Percentiles rank a stretch among this genome's conserved stretches.
phyloP scores from a whole-genome alignment of 1,284 basidiomycete genomes.

The Phellopilus nigrolimitatus region DNA sequence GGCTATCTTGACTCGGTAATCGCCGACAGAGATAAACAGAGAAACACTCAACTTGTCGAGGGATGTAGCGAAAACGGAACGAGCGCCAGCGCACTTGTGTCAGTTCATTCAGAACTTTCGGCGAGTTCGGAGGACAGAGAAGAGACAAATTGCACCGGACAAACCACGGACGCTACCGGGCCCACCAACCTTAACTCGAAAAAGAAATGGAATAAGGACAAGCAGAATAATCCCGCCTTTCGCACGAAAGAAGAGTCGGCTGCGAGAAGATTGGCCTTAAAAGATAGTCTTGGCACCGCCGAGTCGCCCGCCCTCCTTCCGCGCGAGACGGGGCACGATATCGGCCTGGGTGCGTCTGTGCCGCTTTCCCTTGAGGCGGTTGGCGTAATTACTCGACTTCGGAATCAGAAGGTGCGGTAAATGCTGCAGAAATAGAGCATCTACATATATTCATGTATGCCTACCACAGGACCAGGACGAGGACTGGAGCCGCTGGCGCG shows the following conservation, averaged over 20 bases:
- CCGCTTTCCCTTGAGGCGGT: conserved; percentile 81
- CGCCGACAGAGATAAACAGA: not conserved
- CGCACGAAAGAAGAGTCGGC: conserved; percentile 13
- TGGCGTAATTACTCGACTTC: conserved; percentile 76
- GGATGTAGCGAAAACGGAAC: no score
- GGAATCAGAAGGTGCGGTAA: conserved; percentile 71
- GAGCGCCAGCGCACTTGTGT: no score
- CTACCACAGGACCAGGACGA: conserved; percentile 74
- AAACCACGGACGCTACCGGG: not conserved
- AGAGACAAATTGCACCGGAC: no score
- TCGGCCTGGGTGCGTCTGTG: conserved; percentile 87
- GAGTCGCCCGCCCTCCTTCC: conserved; percentile 51
- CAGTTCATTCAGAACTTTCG: no score
- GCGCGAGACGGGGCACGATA: conserved; percentile 79
- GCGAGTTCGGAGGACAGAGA: no score
- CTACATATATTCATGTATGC: conserved; percentile 9
- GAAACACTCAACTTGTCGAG: no score
- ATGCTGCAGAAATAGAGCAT: conserved; percentile 9
- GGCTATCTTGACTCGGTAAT: not conserved
- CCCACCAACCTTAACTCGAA: not conserved
- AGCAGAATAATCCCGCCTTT: conserved; percentile 7
- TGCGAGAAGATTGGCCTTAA: no score
- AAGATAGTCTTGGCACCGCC: conserved; percentile 15
- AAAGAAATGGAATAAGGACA: conserved; percentile 4
- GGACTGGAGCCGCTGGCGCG: conserved; percentile 87